Conservation (phyloP, 768 basidiomycete genomes). For the Cubamyces lactineus region DNA sequence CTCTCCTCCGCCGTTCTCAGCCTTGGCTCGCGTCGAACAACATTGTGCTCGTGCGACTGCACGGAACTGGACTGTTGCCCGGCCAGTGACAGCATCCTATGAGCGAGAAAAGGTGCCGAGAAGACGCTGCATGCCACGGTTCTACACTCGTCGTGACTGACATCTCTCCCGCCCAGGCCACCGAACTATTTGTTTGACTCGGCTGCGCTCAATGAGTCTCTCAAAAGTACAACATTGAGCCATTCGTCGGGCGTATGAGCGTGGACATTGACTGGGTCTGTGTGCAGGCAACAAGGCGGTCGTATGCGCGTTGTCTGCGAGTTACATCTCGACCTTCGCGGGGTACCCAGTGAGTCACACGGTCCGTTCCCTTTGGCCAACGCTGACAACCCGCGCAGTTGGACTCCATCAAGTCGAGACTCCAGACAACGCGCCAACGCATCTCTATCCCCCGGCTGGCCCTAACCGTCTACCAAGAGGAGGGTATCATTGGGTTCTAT, state of each 20-base stretch:
- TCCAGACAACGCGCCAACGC: conserved; percentile 81
- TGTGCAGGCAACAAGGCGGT: conserved; percentile 79
- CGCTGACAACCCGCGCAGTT: conserved; percentile 48
- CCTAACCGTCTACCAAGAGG: conserved; percentile 74
- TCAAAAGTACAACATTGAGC: conserved; percentile 55
- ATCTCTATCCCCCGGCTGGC: conserved; percentile 77
- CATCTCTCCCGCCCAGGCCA: conserved; percentile 44
- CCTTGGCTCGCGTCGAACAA: conserved; percentile 22
- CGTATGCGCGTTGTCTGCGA: conserved; percentile 88
- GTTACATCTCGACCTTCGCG: conserved; percentile 89
- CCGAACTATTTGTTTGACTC: conserved; percentile 65
- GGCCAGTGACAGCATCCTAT: conserved; percentile 69
- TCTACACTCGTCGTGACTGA: background rate
- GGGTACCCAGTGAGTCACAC: conserved; percentile 72
- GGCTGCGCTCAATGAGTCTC: conserved; percentile 61
- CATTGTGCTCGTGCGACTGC: conserved; percentile 56
- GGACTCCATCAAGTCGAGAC: conserved; percentile 92
- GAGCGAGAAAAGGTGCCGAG: conserved; percentile 70
- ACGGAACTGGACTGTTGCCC: conserved; percentile 75
- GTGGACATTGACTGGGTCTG: conserved; percentile 2
- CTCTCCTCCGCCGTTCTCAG: conserved; percentile 4
- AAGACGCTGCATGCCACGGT: background rate
- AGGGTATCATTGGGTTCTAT: conserved; percentile 89
- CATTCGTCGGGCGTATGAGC: background rate
- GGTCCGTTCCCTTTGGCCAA: background rate